These are phyloP conservation scores for Xylaria sp. DNA, from an alignment of 495 filamentous ascomycete species.

Conservation along the genomic window DNA sequence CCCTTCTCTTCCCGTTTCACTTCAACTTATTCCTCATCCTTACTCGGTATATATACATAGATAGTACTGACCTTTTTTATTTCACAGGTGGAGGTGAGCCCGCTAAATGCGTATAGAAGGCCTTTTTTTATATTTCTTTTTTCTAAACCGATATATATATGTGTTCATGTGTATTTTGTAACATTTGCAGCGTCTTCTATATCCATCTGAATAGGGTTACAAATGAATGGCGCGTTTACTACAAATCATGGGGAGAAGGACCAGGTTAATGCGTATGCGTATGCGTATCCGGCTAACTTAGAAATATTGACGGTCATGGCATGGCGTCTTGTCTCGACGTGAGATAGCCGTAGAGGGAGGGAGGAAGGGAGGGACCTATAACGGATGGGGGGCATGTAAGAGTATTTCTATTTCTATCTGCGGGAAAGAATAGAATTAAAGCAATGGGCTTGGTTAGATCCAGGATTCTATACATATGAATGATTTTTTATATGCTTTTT, in stretches of 20 bases:
- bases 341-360: neutral
- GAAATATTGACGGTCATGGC: neutral
- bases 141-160: neutral
- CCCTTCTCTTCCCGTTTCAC: neutral
- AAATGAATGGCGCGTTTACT: neutral
- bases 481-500: neutral
- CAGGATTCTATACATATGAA: neutral
- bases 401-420: neutral
- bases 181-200: conserved; percentile 2
- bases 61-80: neutral
- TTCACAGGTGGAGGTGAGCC: conserved; percentile 39
- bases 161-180: conserved; percentile 35
- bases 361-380: neutral
- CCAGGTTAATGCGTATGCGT: no score
- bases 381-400: neutral
- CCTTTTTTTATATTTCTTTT: no score
- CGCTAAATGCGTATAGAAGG: conserved; percentile 40
- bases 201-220: neutral
- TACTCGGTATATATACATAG: neutral
- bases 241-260: neutral
- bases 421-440: conserved; percentile 13
- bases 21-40: neutral
- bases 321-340: neutral
- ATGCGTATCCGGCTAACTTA: neutral
- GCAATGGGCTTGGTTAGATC: neutral